Evolutionary conservation across 768 basidiomycete genomes (phyloP), one percentile per base, ranked within the genome.

Genomic region (Chiua virens): DNA sequence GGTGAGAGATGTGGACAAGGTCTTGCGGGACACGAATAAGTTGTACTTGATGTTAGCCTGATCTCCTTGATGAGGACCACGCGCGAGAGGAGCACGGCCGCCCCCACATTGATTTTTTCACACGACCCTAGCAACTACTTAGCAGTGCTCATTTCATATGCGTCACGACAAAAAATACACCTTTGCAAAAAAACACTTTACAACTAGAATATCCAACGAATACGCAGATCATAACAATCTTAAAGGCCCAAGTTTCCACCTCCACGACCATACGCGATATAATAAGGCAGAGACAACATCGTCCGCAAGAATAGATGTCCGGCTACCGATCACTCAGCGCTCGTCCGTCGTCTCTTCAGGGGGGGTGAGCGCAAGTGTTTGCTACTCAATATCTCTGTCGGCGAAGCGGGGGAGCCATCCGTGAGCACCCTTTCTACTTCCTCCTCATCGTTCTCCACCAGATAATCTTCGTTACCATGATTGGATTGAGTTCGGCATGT

Each of bases 301-400:
- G 28, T 43, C 47, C 38, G 51, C 50, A 48, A 45, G 51, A 54
- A 66, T 62, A 63, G 53, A 64, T 63, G 68, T 56, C 58, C 54
- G 63, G 42, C 30, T 34, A 20, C 18, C 25, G 32, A 37, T 60
- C 51, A 68, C 23, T 56, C 50, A n/a, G 53, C 35, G 21, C 53
- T 59, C 65, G 75, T 72, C 56, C 76, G 76, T 54, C 81, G 76
- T 64, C 74, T 83, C 72, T 81, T 84, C 41, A 70, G 59, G 9
- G 79, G 80, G 2, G 77, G 76, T 14, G 71, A 56, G 53, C 73
- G 63, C 45, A 59, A 17, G 30, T 42, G 44, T 32, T 50, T 63
- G 17, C 42, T 52, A 46, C 49, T 63, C 56, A 48, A 46, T 38
- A 49, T 60, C 45, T 49, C 62, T 36, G 52, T 62, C 28, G 53